Evolutionary conservation across 345 rosid species (phyloP), one percentile per base, ranked within the genome.

Genomic region (Triadica sebifera): DNA sequence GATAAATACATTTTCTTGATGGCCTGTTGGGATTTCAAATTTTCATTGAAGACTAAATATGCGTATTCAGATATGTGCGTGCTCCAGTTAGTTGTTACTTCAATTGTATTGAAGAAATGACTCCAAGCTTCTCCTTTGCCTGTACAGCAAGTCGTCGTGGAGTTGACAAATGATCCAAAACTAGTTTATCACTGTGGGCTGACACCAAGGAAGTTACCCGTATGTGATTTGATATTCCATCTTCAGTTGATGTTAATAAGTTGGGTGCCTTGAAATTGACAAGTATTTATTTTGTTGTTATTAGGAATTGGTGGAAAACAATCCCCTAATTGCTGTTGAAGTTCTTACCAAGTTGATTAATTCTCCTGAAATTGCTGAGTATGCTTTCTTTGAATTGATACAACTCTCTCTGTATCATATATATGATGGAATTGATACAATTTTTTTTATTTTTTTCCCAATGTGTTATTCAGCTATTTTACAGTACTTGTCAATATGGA

Each of bases 241-340:
- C 24, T 52, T 74, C 76, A 20, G 34, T 73, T 55, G n/a, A 51
- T 15, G 38, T 55, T 11, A 45, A 52, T 38, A 49, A 55, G 60
- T 50, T 46, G 37, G 73, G 38, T 78, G 55, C 76, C 74, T 61
- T 70, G 79, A 70, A 77, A 67, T 72, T 63, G 16, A 58, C 8
- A 6, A 7, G 0, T 24, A 5, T 58, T 5, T 53, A 15, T 53
- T 53, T 53, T 24, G 22, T 58, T 22, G 25, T 70, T 78, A 46
- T 74, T 86, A 95, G 99, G 98, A 91, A 78, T 84, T 95, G 85
- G 98, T 95, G 79, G 98, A 95, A 74, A 89, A 91, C 85, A 95
- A 95, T 84, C 96, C 97, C 50, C 86, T 90, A 19, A 91, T 93
- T 83, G 98, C 96, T 39, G 96, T 93, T 74, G 98, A 93, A 68